Evolutionary conservation across 805 yeast species (phyloP), one percentile per base, ranked within the genome.

Genomic region (Scheffersomyces ergatensis): DNA sequence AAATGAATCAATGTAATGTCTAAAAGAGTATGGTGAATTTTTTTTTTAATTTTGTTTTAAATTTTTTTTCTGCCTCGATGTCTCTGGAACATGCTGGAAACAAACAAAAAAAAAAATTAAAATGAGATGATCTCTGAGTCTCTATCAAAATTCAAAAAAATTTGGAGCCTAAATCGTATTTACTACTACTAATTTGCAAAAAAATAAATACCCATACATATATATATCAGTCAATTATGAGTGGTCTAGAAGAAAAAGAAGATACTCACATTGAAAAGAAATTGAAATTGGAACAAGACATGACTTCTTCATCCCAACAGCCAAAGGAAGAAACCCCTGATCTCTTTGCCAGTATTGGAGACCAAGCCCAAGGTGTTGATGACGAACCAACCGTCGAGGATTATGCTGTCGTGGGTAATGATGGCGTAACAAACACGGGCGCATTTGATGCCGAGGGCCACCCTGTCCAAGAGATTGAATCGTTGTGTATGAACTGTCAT

Each of bases 401-500:
- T 35, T 46, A 49, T 18, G 30, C 24, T 18, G 6, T 3, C 6
- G 5, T 5, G n/a, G 18, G 5, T 14, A 61, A 62, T 45, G 68
- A 67, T 33, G 83, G 77, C 19, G 72, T 85, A 34, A 72, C 70
- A 42, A 64, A 74, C 27, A 86, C 95, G 0, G 96, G 93, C 17
- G 92, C 90, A 18, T 67, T 67, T 4, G 97, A 89, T 59, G 83
- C 85, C 8, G 83, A 82, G 60, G 97, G 97, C 4, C 93, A 89
- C 51, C 95, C 97, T 2, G 96, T 93, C 15, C 97, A 90, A 61
- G 98, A 93, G 62, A 79, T 93, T 47, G 92, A 92, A 58, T 89
- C 97, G 7, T 67, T 93, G 30, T 93, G 99, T 70, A 90, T 93
- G 97, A 88, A 87, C 71, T 93, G 99, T 65, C 86, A 83, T 47